Evolutionary conservation across 2,329 filamentous ascomycete species (phyloP).

Genomic region (Leptographium flavum): DNA sequence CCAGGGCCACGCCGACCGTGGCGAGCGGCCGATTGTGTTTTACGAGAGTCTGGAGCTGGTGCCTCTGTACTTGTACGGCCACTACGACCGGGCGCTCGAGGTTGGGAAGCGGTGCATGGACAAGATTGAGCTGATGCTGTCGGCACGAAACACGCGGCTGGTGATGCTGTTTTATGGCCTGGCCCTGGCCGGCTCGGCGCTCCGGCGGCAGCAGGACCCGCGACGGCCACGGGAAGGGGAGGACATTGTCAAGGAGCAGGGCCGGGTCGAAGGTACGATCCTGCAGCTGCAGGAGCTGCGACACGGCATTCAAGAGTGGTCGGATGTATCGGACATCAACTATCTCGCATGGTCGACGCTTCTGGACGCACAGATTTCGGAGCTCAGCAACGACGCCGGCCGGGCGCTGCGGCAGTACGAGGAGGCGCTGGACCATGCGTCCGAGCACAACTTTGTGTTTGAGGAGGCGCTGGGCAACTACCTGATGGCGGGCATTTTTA

Average conservation of each 20-base stretch:
- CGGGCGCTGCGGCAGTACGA: conserved; percentile 52
- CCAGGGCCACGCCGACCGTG: conserved; percentile 35
- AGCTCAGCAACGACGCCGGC: conserved; percentile 43
- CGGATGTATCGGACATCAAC: conserved; percentile 51
- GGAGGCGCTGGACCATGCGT: conserved; percentile 55
- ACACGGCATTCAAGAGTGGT: conserved; percentile 49
- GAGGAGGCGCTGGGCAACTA: conserved; percentile 64
- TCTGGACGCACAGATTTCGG: conserved; percentile 53
- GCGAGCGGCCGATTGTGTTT: conserved; percentile 48
- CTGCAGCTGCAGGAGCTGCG: conserved; percentile 38
- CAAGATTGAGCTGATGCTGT: conserved; percentile 39
- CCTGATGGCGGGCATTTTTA: conserved; percentile 57
- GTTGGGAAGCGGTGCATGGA: conserved; percentile 36
- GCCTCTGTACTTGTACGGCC: conserved; percentile 48
- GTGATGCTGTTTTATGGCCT: conserved; percentile 47
- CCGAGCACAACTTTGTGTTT: conserved; percentile 50
- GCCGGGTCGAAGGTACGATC: conserved; percentile 29
- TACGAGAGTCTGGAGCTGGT: conserved; percentile 55
- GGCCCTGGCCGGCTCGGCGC: conserved; percentile 35
- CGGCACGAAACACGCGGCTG: conserved; percentile 40
- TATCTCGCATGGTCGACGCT: conserved; percentile 56
- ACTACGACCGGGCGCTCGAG: conserved; percentile 45
- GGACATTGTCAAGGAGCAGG: conserved; percentile 20
- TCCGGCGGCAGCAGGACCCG: conserved; percentile 35
- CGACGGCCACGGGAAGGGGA: conserved; percentile 21